These are phyloP conservation scores for Tylopilus sp. DNA, from an alignment of 768 basidiomycete species.

Conservation along the genomic window DNA sequence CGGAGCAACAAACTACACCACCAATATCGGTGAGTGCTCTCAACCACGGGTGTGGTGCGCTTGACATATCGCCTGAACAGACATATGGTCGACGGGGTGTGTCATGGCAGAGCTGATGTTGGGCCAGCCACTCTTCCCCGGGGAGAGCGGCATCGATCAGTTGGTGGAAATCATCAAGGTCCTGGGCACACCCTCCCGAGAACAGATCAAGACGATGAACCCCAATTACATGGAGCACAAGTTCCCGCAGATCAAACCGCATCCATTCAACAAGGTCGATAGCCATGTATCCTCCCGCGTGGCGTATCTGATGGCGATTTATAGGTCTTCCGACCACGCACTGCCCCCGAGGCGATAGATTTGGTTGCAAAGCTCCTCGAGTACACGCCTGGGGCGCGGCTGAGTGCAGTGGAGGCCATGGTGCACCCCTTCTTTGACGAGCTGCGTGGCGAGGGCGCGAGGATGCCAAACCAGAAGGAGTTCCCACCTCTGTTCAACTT, in stretches of 20 bases:
- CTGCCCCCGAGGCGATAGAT: constrained; percentile 93
- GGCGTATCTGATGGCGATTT: constrained; percentile 12
- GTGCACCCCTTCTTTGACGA: constrained; percentile 97
- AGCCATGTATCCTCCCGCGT: neutral
- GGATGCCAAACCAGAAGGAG: constrained; percentile 96
- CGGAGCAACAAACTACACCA: constrained; percentile 99
- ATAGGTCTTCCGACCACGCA: constrained; percentile 97
- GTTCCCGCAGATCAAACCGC: constrained; percentile 99
- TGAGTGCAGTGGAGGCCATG: constrained; percentile 91
- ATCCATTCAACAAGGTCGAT: constrained; percentile 91
- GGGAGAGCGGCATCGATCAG: constrained; percentile 98
- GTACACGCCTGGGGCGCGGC: constrained; percentile 93
- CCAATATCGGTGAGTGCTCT: constrained; percentile 85
- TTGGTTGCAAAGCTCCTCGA: constrained; percentile 92
- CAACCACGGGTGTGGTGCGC: neutral
- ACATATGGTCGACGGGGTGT: constrained; percentile 99
- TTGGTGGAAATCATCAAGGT: constrained; percentile 99
- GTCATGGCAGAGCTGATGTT: constrained; percentile 99
- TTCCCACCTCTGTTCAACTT: constrained; percentile 95
- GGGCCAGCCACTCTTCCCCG: constrained; percentile 97
- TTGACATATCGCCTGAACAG: constrained; percentile 38
- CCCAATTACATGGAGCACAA: constrained; percentile 99
- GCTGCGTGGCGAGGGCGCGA: constrained; percentile 81
- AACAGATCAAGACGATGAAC: constrained; percentile 99
- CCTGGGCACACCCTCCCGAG: constrained; percentile 94